phyloP scores from a whole-genome alignment of 208 protist species.

The Acanthamoeba lenticulata region DNA sequence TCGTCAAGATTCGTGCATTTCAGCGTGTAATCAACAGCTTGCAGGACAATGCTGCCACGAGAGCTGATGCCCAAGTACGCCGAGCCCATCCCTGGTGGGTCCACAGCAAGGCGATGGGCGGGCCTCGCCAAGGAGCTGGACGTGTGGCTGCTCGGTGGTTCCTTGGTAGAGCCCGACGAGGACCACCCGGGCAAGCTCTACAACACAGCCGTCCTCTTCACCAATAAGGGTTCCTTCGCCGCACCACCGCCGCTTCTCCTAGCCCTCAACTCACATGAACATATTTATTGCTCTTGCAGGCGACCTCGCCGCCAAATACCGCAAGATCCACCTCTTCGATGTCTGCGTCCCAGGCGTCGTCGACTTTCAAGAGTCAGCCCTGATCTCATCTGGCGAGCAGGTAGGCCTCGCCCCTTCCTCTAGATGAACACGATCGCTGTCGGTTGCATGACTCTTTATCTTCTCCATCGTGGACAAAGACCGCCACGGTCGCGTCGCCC shows the following conservation, averaged over 20 bases:
- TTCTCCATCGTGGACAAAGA: not conserved
- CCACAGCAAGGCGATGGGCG: not conserved
- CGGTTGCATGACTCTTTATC: not conserved
- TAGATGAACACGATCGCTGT: not conserved
- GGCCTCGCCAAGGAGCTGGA: not conserved
- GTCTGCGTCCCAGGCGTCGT: not conserved
- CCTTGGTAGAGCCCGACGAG: not conserved
- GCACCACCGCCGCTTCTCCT: not conserved
- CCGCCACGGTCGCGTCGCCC: not conserved
- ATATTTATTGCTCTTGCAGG: not conserved
- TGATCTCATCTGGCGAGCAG: not conserved
- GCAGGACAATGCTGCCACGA: constrained; percentile 4
- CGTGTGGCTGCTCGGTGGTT: constrained; percentile 27
- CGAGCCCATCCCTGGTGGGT: not conserved
- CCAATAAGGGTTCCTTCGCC: not conserved
- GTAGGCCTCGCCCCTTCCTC: not conserved
- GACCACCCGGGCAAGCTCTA: constrained; percentile 17
- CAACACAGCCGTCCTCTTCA: constrained; percentile 19
- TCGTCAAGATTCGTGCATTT: too few species aligned
- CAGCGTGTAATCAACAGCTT: not conserved
- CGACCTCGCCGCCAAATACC: not conserved
- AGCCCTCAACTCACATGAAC: too few species aligned
- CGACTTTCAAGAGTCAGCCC: not conserved
- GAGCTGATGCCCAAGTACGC: not conserved
- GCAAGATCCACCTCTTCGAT: constrained; percentile 38